Base-by-base conservation (phyloP, 768 basidiomycete species). In the Mycena albidolilacea region DNA sequence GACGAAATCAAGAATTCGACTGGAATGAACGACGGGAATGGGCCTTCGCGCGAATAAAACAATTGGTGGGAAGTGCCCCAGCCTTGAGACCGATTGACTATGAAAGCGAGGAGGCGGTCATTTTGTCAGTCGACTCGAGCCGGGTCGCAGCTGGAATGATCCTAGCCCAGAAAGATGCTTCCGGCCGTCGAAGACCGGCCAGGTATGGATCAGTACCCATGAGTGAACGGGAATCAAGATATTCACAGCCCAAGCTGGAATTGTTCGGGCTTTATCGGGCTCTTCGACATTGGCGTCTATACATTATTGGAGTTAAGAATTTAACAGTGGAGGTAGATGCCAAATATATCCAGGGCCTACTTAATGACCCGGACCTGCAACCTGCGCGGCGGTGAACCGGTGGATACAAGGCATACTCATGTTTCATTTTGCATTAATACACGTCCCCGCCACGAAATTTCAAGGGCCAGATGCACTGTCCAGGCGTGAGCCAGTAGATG, bases 71-170 rank as follows among this genome's bases (percentile, higher is more conserved):
- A 0, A 21, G 46, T 30, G 64, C 73, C 1, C 81, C 83, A 11
- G 80, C 78, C 1, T 62, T 84, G 3, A 43, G 71, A 1, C 76
- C 82, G 0, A 81, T 85, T 35, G 78, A 85, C 61, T 85, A 85
- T 62, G 17, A 43, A 6, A 81, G 78, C 0, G 64, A 75, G 1
- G 35, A 43, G n/a, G 9, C 60, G 1, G 60, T 61, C 1, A 61
- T 61, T n/a, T 61, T 44, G 7, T 60, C 60, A 0, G 60, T 61
- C 7, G 60, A 59, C 41, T 61, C 60, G 1, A n/a, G 41, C 10
- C 35, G 41, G 5, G 21, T 0, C 1, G 60, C 65, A 6, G 75
- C 73, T 41, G 71, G 70, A 23, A 77, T 52, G 64, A 64, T 54
- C n/a, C 37, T 64, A 21, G 7, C 64, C 1, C 64, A 64, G 23